phyloP scores from a whole-genome alignment of 371 early-diverging fungal genomes.

The Mortierella sp. region DNA sequence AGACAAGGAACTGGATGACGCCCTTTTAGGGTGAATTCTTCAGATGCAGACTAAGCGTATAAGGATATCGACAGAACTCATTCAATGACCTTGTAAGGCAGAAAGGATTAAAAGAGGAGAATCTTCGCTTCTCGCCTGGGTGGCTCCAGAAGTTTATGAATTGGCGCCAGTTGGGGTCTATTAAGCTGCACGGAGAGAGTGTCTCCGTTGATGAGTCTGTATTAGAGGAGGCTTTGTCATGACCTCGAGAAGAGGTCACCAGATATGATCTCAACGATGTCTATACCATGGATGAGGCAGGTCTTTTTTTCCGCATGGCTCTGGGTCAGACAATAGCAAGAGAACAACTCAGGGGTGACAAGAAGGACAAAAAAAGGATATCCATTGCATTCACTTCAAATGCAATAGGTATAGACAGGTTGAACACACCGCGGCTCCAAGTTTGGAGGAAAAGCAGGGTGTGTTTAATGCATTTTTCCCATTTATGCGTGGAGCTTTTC shows the following conservation, averaged over 20 bases:
- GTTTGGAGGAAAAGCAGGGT: conserved; percentile 13
- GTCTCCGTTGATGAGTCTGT: neutral
- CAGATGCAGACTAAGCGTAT: neutral
- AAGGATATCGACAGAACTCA: neutral
- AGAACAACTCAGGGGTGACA: neutral
- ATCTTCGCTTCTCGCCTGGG: neutral
- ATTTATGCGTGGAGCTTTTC: conserved; percentile 8
- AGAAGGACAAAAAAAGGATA: neutral
- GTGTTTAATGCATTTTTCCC: conserved; percentile 12
- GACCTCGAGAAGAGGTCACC: neutral
- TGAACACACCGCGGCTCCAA: neutral
- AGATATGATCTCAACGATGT: neutral
- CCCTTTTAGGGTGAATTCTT: neutral
- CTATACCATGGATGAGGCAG: neutral
- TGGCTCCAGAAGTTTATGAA: neutral
- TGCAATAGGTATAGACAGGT: neutral
- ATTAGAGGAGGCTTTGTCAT: neutral
- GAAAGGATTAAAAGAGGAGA: neutral
- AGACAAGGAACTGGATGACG: neutral
- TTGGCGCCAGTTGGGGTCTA: neutral
- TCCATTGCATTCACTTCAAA: neutral
- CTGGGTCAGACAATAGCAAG: neutral
- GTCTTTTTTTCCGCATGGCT: neutral
- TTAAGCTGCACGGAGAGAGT: neutral
- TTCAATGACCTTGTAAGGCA: neutral